Evolutionary conservation across 129 eudicot genomes (phyloP), one percentile per base, ranked within the genome.

Genomic region (Rutidosis leptorrhynchoides): DNA sequence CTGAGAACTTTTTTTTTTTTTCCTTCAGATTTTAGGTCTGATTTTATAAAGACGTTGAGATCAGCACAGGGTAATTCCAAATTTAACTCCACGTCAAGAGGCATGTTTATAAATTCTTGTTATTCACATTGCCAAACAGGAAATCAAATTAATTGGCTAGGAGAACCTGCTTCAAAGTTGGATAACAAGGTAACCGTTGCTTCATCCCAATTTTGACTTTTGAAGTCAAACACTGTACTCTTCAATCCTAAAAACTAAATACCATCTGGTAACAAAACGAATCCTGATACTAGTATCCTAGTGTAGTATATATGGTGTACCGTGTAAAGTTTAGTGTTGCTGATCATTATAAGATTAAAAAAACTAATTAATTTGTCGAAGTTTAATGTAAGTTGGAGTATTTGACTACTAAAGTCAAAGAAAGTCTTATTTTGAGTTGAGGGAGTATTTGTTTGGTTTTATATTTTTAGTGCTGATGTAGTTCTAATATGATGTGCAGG

Each of bases 121-220:
- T 72, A 72, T 52, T 65, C 74, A 59, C 82, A 78, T 11, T 78
- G 82, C 78, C 82, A 78, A 66, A 35, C 82, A 48, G 78, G 82
- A 28, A 78, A 72, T 22, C 78, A 72, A 40, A 51, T 78, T 17
- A 78, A 69, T 40, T 78, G 82, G 82, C 58, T 78, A 26, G 82
- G 82, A 59, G 74, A 78, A 58, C 30, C 82, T 51, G 78, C 82
- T 66, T 78, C 82, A 35, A 78, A 59, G 60, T 40, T 78, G 65
- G 74, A 78, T 72, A 78, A 78, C 43, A 78, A 78, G 78, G 78
- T 72, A 65, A 63, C 24, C 24, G 21, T 25, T 23, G 5, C n/a
- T 65, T 54, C 35, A 7, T 73, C 59, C 20, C 30, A 35, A 35
- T 27, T 72, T 30, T 62, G 54, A 51, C 54, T 29, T 61, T 69